Percentiles rank a stretch among this genome's conserved stretches.
phyloP scores from a whole-genome alignment of 192 early-diverging fungal genomes.

The Backusella liffmaniae region DNA sequence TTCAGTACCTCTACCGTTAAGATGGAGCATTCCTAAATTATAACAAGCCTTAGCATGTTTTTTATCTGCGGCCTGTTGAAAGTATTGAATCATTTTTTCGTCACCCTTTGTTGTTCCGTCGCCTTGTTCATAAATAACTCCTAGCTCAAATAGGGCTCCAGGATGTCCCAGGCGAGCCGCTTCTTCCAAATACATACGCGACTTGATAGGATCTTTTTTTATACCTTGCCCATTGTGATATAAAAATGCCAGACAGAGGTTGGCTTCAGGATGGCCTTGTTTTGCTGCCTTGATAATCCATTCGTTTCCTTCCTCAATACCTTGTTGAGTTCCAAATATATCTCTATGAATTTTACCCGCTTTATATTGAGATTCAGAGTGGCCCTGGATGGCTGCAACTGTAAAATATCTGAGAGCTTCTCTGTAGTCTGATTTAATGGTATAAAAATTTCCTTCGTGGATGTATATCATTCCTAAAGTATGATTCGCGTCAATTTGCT shows the following conservation, averaged over 20 bases:
- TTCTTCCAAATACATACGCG: not conserved
- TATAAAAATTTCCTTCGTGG: not conserved
- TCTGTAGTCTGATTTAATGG: not conserved
- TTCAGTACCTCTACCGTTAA: not conserved
- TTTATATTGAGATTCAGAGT: not conserved
- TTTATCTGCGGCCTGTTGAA: not conserved
- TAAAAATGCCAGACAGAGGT: not conserved
- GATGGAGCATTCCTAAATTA: not conserved
- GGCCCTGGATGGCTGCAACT: not conserved
- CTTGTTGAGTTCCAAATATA: not conserved
- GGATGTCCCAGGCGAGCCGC: not conserved
- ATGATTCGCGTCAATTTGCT: too few relatives aligned
- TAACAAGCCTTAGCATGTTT: not conserved
- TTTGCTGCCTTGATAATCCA: not conserved
- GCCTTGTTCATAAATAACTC: not conserved
- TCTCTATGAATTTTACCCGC: not conserved
- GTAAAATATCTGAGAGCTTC: not conserved
- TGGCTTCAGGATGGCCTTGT: not conserved
- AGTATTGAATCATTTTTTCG: not conserved
- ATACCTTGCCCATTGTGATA: not conserved
- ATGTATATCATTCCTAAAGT: too few relatives aligned
- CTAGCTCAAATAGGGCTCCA: not conserved
- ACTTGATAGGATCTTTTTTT: not conserved
- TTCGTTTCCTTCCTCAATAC: not conserved
- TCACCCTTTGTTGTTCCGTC: not conserved